phyloP scores from a whole-genome alignment of 2,329 filamentous ascomycete genomes.

The Exserohilum rostratum region DNA sequence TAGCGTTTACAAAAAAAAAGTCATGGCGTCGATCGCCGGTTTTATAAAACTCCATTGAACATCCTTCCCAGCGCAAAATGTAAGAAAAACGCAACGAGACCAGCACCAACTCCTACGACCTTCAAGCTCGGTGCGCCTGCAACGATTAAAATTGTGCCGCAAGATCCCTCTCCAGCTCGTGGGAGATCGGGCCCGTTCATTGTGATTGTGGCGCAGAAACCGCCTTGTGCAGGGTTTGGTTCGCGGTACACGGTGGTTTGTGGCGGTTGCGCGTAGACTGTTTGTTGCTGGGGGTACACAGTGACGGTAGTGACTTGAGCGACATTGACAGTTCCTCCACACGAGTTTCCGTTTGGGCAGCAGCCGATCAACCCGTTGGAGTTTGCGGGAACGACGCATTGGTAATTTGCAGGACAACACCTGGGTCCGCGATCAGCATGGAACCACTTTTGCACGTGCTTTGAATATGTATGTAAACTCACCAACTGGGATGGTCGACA shows the following conservation, averaged over 20 bases:
- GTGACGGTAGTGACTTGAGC: slow-evolving; percentile 45
- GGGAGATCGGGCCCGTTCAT: slow-evolving; percentile 46
- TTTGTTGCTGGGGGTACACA: slow-evolving; percentile 38
- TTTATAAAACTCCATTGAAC: slow-evolving; percentile 26
- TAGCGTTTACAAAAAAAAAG: slow-evolving; percentile 19
- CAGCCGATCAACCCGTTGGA: slow-evolving; percentile 46
- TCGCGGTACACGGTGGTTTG: slow-evolving; percentile 34
- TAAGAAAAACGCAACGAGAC: slow-evolving; percentile 23
- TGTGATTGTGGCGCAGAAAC: slow-evolving; percentile 47
- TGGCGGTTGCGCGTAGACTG: slow-evolving; percentile 37
- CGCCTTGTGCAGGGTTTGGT: slow-evolving; percentile 32
- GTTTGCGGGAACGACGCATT: slow-evolving; percentile 40
- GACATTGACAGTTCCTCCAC: slow-evolving; percentile 41
- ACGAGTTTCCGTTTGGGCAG: slow-evolving; percentile 45
- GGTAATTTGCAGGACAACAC: slow-evolving; percentile 47
- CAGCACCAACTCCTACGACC: slow-evolving; percentile 24
- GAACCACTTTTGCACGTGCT: neutral
- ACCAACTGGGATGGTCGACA: slow-evolving; percentile 53
- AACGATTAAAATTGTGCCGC: slow-evolving; percentile 48
- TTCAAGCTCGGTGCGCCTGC: slow-evolving; percentile 28
- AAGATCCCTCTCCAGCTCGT: slow-evolving; percentile 39
- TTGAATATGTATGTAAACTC: slow-evolving; percentile 12
- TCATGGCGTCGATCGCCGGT: slow-evolving; percentile 14
- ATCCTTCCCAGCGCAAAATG: slow-evolving; percentile 38
- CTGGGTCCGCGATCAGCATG: slow-evolving; percentile 22